Base-by-base conservation (phyloP, 805 yeast genomes). In the Cyberlindnera maclurae region DNA sequence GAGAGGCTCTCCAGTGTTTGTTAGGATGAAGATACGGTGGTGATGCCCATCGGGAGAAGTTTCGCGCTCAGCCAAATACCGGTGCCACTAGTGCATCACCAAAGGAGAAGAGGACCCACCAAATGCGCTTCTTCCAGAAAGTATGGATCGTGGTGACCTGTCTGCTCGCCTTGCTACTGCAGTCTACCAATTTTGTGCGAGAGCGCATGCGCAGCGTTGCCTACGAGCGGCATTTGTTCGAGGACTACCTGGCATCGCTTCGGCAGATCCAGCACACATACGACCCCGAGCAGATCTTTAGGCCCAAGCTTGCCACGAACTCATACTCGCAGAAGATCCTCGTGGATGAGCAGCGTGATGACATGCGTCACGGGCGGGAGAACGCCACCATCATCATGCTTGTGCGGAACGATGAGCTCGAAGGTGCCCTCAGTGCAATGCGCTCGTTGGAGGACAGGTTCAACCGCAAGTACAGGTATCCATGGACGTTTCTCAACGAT, bases 321-420 rank as follows among this genome's bases (percentile, higher is more conserved):
- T 65, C 71, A 11, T 68, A 67, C 40, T 45, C 62, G 3, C 56
- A 43, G 29, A 50, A 54, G 17, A 39, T 49, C 3, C 47, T 62
- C 17, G 56, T 65, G 3, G 54, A 48, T 37, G 45, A 37, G n/a
- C 9, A 38, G 3, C 49, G 62, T 31, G 67, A 69, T 40, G 52
- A 64, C 37, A 37, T 44, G 15, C 66, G 64, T 40, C 41, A 63
- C 31, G 81, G 85, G 1, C 55, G 45, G 15, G 95, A 85, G 52
- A 88, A 87, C 57, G 97, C 97, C 4, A 82, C 95, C 0, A 58
- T 89, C 20, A 71, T 89, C 39, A 88, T 89, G 95, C 71, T 89
- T 20, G 95, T 84, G 29, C 67, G 97, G 39, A 88, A 88, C 57
- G 68, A 72, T 63, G 97, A 88, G 58, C 59, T 88, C 10, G 67